phyloP scores from a whole-genome alignment of 192 early-diverging fungal genomes.

The Funneliformis geosporum region DNA sequence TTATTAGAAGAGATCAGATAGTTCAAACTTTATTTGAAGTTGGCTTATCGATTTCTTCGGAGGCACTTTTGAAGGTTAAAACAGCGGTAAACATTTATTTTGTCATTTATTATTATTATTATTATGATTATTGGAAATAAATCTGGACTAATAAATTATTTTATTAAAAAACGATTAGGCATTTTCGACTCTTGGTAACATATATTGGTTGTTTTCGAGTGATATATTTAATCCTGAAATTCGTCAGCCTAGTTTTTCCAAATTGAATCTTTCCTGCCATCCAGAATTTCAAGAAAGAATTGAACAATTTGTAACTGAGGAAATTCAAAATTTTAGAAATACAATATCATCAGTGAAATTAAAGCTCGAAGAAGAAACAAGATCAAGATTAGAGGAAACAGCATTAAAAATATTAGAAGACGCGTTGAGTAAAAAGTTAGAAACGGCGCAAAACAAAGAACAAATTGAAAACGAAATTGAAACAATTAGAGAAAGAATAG shows the following conservation, averaged over 20 bases:
- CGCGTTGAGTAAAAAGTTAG: background rate
- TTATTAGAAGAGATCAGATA: constrained; percentile 19
- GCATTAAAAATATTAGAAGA: background rate
- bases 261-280: constrained; percentile 41
- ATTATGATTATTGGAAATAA: background rate
- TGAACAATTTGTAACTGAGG: constrained; percentile 43
- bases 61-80: background rate
- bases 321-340: constrained; percentile 37
- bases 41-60: background rate
- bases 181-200: constrained; percentile 47
- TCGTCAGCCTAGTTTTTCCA: constrained; percentile 26
- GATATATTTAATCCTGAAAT: constrained; percentile 42
- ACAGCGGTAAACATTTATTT: background rate
- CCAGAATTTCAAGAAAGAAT: constrained; percentile 38
- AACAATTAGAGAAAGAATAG: constrained; percentile 11
- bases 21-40: constrained; percentile 19
- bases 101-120: background rate
- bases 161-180: constrained; percentile 24
- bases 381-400: constrained; percentile 6
- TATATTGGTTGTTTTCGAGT: constrained; percentile 53
- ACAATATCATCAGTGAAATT: constrained; percentile 30
- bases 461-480: background rate
- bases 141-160: no score
- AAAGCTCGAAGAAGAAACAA: constrained; percentile 28
- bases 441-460: background rate